A percentile compares a stretch with the other conserved stretches of the same genome.
phyloP scores from a whole-genome alignment of 164 flowering plant genomes.

The Magnolia sinica region DNA sequence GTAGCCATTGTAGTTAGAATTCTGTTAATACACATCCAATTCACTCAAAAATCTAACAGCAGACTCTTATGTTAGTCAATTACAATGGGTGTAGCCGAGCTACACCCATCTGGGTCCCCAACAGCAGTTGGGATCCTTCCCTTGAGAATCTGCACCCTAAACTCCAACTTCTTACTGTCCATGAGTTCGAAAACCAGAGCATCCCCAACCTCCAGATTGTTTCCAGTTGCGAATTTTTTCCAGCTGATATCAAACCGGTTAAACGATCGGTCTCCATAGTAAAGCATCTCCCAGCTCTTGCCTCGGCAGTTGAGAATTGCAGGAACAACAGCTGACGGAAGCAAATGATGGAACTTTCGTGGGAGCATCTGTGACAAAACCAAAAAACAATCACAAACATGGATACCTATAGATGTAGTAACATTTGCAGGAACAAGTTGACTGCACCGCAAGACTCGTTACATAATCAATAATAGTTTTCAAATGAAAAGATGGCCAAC shows the following conservation, averaged over 20 bases:
- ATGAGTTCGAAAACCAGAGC: constrained; percentile 46
- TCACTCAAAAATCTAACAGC: neutral
- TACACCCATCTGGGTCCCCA: constrained; percentile 18
- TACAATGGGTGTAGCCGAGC: constrained; percentile 16
- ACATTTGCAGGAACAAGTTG: too few species aligned
- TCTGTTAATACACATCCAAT: too few species aligned
- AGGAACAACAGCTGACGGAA: constrained; percentile 24
- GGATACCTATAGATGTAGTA: too few species aligned
- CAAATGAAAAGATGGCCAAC: too few species aligned
- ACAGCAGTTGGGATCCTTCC: constrained; percentile 34
- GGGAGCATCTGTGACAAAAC: constrained; percentile 19
- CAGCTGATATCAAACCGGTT: constrained; percentile 23
- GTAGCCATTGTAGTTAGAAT: too few species aligned
- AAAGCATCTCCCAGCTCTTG: constrained; percentile 36
- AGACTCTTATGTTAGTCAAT: constrained; percentile 11
- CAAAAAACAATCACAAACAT: too few species aligned
- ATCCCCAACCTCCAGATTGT: constrained; percentile 38
- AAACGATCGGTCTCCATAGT: constrained; percentile 3
- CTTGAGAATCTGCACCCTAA: constrained; percentile 43
- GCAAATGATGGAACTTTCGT: constrained; percentile 4
- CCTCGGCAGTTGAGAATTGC: constrained; percentile 22
- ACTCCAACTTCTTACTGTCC: constrained; percentile 18
- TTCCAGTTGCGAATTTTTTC: constrained; percentile 38
- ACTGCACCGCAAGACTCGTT: too few species aligned
- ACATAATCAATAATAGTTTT: too few species aligned